These are phyloP conservation scores for Apiospora sp. DNA, from an alignment of 2,329 filamentous ascomycete genomes.

Conservation along the genomic window DNA sequence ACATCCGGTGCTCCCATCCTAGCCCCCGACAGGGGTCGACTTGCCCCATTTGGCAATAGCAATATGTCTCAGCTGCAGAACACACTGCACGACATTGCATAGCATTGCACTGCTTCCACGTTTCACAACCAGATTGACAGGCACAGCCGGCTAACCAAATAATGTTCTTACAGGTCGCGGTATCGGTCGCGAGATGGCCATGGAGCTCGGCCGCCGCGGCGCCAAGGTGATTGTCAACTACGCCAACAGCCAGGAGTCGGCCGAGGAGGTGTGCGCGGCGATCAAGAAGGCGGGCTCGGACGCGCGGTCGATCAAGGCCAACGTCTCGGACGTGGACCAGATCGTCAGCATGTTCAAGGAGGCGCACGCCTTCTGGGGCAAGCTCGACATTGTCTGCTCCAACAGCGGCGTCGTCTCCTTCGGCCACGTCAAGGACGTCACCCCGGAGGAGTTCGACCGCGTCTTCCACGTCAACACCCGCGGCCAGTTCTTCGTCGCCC, in stretches of 20 bases:
- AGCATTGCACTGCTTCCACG: slow-evolving; percentile 24
- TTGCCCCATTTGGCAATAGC: neutral
- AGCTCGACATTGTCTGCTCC: slow-evolving; percentile 74
- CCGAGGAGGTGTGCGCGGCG: slow-evolving; percentile 69
- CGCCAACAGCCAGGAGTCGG: slow-evolving; percentile 69
- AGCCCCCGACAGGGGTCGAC: slow-evolving; percentile 9
- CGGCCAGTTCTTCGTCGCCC: slow-evolving; percentile 77
- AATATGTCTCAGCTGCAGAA: neutral
- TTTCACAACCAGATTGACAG: slow-evolving; percentile 19
- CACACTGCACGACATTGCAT: slow-evolving; percentile 27
- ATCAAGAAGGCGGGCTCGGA: slow-evolving; percentile 72
- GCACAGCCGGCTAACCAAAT: slow-evolving; percentile 28
- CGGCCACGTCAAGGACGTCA: slow-evolving; percentile 73
- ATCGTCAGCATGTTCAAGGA: slow-evolving; percentile 70
- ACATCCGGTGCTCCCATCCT: slow-evolving; percentile 17
- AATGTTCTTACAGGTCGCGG: slow-evolving; percentile 58
- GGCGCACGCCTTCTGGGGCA: slow-evolving; percentile 69
- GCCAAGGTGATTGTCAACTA: slow-evolving; percentile 74
- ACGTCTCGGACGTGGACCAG: slow-evolving; percentile 70
- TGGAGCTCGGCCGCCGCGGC: slow-evolving; percentile 70
- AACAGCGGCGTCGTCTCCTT: slow-evolving; percentile 75
- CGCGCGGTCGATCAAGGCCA: slow-evolving; percentile 71
- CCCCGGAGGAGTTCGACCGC: slow-evolving; percentile 75
- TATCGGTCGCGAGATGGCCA: slow-evolving; percentile 72
- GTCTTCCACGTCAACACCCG: slow-evolving; percentile 74